Evolutionary conservation across 176 grass and related monocot genomes (phyloP), one percentile per base, ranked within the genome.

Genomic region (Neostapfia colusana): DNA sequence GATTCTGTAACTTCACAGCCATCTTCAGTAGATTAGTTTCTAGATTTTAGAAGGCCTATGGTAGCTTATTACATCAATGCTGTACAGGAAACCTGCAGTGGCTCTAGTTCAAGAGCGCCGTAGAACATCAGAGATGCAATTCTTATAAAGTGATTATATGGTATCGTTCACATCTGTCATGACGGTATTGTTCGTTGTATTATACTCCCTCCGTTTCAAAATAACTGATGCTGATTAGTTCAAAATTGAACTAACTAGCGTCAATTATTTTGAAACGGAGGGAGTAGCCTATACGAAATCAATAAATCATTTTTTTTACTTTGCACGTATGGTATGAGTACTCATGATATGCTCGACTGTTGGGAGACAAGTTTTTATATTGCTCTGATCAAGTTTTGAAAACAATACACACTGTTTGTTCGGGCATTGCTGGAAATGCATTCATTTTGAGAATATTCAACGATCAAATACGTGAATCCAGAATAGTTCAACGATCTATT

Each of bases 11-110:
- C 51, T 78, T 63, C 45, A 12, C 15, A 49, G 57, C 16, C 27
- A 63, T 72, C 79, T 68, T 62, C 41, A 2, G 73, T 21, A 26
- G 78, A 69, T 44, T 78, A 85, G 73, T 66, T 53, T 65, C 16
- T 23, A 56, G 37, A 77, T 78, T 67, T 73, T 70, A 63, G 34
- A 56, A 74, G 62, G 51, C 35, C 16, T 75, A 27, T 37, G 41
- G 15, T 50, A 57, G 34, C 42, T 63, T 40, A 26, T 10, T 77
- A 42, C 51, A 79, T 60, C 67, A 53, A 28, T 35, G 48, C 4
- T 76, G 64, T 25, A 76, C 13, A 51, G 23, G 41, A 62, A 67
- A 74, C 38, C 21, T 74, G 53, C 3, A 63, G 20, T 56, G 3
- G 35, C 48, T 83, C 38, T 61, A 16, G 53, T 68, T 15, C 18